Base-by-base conservation (phyloP, 495 filamentous ascomycete genomes). In the Penicillium riverlandense region DNA sequence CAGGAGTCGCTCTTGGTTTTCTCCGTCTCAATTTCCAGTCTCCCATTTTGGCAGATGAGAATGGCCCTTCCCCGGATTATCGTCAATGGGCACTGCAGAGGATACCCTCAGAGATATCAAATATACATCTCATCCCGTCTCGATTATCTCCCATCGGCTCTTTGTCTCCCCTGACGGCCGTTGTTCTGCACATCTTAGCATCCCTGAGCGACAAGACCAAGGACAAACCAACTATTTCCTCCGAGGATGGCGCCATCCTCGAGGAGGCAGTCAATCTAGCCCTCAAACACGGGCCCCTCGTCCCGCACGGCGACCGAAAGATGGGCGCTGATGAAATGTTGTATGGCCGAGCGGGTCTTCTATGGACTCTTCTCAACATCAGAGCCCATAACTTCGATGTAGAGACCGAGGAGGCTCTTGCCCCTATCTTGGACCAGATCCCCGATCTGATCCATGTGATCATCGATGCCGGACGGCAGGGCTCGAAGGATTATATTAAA, bases 301-400 rank as follows among this genome's bases (percentile, higher is more conserved):
- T 63, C 14, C 29, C 48, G 8, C 61, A 67, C 44, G 49, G 54
- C 37, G 63, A 51, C 38, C 52, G 45, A 8, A 48, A 50, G 11
- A 58, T 70, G 41, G 68, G 69, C 3, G 63, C 53, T 5, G 71
- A 70, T 41, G 69, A 75, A 44, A 47, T 72, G 15, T 28, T 74
- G 2, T 71, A 57, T 48, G 70, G 71, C 22, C 59, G 70, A 14
- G 62, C 67, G 4, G 71, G 71, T 2, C 46, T 75, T 10, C 48
- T 76, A 2, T 70, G 68, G 67, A 46, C 53, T 1, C 35, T 74
- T 0, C 33, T 73, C 37, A 72, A 68, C 38, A 44, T 72, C 7
- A 49, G 65, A 29, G 33, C 49, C 1, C 55, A 61, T 43, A 7
- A 29, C 3, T 59, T 49, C 8, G 54, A 53, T 37, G 51, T 53